Percentiles rank a stretch among this genome's conserved stretches.
These are phyloP conservation scores for Metarhizium robertsii DNA, from an alignment of 2,329 filamentous ascomycete species.

Conservation along the genomic window DNA sequence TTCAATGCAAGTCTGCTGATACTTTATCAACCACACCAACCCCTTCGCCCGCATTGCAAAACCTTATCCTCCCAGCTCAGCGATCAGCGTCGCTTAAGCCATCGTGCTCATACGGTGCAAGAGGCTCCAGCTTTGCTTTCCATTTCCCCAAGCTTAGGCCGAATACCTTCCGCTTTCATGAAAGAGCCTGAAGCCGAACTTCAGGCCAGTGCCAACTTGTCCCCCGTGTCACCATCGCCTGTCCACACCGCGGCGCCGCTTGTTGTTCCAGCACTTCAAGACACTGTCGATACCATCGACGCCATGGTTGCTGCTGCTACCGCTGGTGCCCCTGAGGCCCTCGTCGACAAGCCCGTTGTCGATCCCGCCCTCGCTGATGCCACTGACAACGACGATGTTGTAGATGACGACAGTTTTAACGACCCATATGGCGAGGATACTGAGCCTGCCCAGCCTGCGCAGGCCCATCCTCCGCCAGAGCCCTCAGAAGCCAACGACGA, in stretches of 20 bases:
- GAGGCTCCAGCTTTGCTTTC: constrained; percentile 3
- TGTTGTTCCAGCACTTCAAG: constrained; percentile 40
- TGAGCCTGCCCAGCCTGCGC: constrained; percentile 11
- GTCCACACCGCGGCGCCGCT: constrained; percentile 36
- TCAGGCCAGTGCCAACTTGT: constrained; percentile 44
- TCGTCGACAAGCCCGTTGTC: constrained; percentile 18
- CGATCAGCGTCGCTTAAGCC: not conserved
- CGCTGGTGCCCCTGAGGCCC: constrained; percentile 14
- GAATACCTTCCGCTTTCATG: constrained; percentile 27
- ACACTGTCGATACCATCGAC: constrained; percentile 41
- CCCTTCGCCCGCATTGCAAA: not conserved
- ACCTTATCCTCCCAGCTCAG: not conserved
- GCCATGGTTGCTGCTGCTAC: constrained; percentile 31
- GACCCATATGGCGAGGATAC: constrained; percentile 35
- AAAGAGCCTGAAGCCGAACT: constrained; percentile 35
- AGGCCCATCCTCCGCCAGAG: constrained; percentile 19
- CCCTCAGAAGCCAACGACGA: constrained; percentile 33
- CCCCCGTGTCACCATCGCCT: constrained; percentile 40
- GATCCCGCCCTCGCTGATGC: constrained; percentile 16
- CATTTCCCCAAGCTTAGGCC: constrained; percentile 7
- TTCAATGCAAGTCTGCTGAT: not conserved
- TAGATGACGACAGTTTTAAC: constrained; percentile 39
- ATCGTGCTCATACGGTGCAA: not conserved
- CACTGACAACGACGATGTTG: constrained; percentile 26
- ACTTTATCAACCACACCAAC: not conserved